These are phyloP conservation scores for Cynanchum wilfordii DNA, from an alignment of 257 asterid species.

Conservation along the genomic window DNA sequence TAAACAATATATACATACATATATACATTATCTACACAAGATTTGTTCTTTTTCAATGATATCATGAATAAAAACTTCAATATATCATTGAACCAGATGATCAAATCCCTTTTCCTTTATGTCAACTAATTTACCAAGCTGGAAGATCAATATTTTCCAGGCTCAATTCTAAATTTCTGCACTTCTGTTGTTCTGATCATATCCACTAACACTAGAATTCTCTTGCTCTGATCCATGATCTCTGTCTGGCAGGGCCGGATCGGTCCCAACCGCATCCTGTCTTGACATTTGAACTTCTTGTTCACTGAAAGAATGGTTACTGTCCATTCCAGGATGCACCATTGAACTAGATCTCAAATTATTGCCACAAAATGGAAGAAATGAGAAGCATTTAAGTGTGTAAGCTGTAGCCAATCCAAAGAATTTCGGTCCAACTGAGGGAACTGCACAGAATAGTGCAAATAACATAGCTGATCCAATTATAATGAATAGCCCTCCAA, in stretches of 20 bases:
- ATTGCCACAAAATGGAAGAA: background rate
- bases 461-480: slow-evolving; percentile 34
- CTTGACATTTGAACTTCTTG: background rate
- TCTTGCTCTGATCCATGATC: background rate
- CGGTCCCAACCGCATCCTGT: background rate
- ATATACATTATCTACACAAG: no score
- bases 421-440: slow-evolving; percentile 23
- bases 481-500: slow-evolving; percentile 51
- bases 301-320: background rate
- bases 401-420: background rate
- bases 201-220: background rate
- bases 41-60: no score
- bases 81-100: no score
- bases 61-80: no score
- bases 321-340: background rate
- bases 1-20: no score
- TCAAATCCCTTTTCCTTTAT: no score
- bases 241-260: background rate
- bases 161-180: background rate
- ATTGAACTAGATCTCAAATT: background rate
- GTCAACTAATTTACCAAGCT: background rate
- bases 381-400: background rate
- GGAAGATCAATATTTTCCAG: background rate
- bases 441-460: slow-evolving; percentile 30
- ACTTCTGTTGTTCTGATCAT: background rate